A percentile compares a stretch with the other conserved stretches of the same genome.
Evolutionary conservation across 2,329 filamentous ascomycete species (phyloP).

Genomic region (Hypoxylon sp.): DNA sequence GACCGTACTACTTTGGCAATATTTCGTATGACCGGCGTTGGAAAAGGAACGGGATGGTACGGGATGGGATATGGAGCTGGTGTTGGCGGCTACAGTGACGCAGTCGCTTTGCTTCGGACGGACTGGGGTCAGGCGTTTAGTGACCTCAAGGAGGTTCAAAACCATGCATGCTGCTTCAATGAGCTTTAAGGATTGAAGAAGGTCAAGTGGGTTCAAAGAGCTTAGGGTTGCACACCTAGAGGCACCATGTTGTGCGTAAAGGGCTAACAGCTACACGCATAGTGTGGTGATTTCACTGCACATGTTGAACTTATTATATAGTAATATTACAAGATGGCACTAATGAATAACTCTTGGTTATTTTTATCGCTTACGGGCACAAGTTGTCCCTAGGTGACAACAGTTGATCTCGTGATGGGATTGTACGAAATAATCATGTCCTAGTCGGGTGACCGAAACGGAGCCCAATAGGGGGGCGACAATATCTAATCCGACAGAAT

Average conservation of each 20-base stretch:
- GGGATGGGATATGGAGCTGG: conserved; percentile 5
- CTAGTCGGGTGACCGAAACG: too few species aligned
- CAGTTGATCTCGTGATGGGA: too few species aligned
- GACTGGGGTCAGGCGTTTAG: conserved; percentile 8
- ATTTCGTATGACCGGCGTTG: conserved; percentile 9
- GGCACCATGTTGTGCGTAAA: background rate
- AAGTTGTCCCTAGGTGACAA: background rate
- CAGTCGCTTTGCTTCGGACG: conserved; percentile 7
- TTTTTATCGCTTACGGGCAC: too few species aligned
- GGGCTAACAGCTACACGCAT: conserved; percentile 6
- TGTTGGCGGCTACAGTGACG: background rate
- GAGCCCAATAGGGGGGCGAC: background rate
- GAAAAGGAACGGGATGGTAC: conserved; percentile 1
- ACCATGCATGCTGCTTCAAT: conserved; percentile 8
- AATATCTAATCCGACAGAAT: background rate
- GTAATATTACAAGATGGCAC: conserved; percentile 11
- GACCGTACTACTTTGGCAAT: background rate
- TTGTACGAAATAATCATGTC: too few species aligned
- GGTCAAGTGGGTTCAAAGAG: background rate
- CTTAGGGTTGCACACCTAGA: background rate
- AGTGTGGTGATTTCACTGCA: background rate
- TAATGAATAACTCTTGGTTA: background rate
- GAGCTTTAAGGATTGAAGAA: conserved; percentile 8
- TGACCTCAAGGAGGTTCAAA: conserved; percentile 1
- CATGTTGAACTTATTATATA: conserved; percentile 7